Percentiles rank a stretch among this genome's conserved stretches.
These are phyloP conservation scores for Calophaca sinica DNA, from an alignment of 306 rosid genomes.

Conservation along the genomic window DNA sequence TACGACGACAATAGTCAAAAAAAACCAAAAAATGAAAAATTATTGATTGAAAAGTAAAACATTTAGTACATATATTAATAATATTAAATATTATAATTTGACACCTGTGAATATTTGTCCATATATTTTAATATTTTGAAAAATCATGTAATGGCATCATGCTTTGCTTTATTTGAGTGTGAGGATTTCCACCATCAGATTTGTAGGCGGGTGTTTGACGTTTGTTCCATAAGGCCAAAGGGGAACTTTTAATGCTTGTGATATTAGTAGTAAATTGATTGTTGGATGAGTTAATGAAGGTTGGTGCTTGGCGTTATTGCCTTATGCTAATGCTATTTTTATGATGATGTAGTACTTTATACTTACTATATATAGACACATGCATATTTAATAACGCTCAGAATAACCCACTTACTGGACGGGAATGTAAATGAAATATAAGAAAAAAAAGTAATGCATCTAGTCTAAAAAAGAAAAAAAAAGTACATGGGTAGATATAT, in stretches of 20 bases:
- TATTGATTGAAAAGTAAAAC: neutral
- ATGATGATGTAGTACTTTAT: no score
- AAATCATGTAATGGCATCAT: neutral
- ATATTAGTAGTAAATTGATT: conserved; percentile 17
- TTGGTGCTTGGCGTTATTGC: conserved; percentile 33
- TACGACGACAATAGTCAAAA: neutral
- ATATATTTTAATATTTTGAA: neutral
- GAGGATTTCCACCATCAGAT: neutral
- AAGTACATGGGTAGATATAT: no score
- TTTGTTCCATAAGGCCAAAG: conserved; percentile 30
- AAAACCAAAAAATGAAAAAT: neutral
- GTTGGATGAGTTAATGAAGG: conserved; percentile 38
- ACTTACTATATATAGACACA: no score
- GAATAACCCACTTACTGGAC: neutral
- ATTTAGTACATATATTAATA: no score
- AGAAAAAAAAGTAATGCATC: no score
- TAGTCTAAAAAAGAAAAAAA: no score
- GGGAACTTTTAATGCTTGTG: conserved; percentile 35
- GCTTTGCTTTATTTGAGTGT: conserved; percentile 30
- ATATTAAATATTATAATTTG: neutral
- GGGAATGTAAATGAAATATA: no score
- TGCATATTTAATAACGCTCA: neutral
- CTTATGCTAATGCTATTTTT: conserved; percentile 2
- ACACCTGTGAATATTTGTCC: conserved; percentile 14
- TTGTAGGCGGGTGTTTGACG: neutral